Base-by-base conservation (phyloP, 1,284 basidiomycete genomes). In the Irpex rosettiformis region DNA sequence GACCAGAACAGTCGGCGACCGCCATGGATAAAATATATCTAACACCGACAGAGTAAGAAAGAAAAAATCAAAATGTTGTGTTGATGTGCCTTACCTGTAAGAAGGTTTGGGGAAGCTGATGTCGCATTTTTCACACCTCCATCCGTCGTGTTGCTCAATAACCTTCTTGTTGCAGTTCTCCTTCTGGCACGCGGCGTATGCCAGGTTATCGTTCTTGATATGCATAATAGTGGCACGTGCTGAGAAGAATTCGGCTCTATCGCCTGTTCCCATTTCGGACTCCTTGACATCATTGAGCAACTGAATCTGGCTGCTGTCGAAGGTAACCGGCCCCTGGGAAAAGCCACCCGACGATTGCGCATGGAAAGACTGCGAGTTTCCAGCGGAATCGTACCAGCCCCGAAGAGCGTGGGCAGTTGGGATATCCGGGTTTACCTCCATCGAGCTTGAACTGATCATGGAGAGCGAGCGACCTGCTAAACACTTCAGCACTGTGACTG, bases 121-220 rank as follows among this genome's bases (percentile, higher is more conserved):
- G 60, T 94, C 85, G 72, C 97, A 99, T 74, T 96, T 98, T 69
- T 99, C 96, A 73, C 97, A 99, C 52, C 85, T 78, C 95, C 95
- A 99, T 22, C 78, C 80, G 51, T 81, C 82, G 29, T 81, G 81
- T 37, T 83, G 77, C 59, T 91, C 82, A 0, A 83, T 76, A 2
- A 98, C 91, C 75, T 99, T 99, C 79, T 98, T 99, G 76, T 85
- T 93, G 75, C 96, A 99, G 2, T 79, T 80, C 16, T 86, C 80
- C 42, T 82, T 85, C 10, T 87, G 88, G 72, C 97, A 99, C 4
- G 93, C 96, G 13, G 96, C 90, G 73, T 99, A 99, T 30, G 85
- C 86, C 54, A 98, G 81, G 60, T 85, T 93, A 48, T 98, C 95
- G 42, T 78, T 72, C 75, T 91, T 95, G 79, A 99, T 87, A 70